Evolutionary conservation across 1,284 basidiomycete species (phyloP), one percentile per base, ranked within the genome.

Genomic region (Moesziomyces parantarcticus): DNA sequence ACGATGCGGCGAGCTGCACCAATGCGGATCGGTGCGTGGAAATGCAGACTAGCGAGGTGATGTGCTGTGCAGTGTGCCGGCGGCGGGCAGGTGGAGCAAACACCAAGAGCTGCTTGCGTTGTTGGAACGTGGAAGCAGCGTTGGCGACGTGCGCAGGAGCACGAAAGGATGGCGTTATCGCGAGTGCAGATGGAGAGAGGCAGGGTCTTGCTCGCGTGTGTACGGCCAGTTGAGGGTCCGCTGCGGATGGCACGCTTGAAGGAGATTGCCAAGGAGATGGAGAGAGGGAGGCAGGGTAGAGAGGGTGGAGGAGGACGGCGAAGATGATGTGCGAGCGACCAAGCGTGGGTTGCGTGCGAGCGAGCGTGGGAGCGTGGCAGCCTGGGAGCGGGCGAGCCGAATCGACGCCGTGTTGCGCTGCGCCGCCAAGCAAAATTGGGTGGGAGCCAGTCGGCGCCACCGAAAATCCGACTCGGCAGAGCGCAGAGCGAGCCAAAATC

Each of bases 161-260:
- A 69, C 66, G 59, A 69, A 47, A 62, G 55, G 50, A 63, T 63
- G 69, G 60, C 59, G 63, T 61, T 62, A 72, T 66, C 42, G 58
- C 53, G 55, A 47, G 58, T 55, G 58, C 49, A 51, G 48, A 21
- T 32, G 46, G 21, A 41, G n/a, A 1, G 21, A 23, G 50, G 50
- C 51, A 51, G 55, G 34, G 46, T 42, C 34, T 22, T 50, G 51
- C 51, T 55, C 29, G 47, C 29, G 44, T 56, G 22, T 36, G 29
- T 32, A 13, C 29, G 48, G 21, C 61, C 53, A 57, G 50, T 53
- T 58, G 57, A 58, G 50, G 57, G 57, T 52, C 49, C 32, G 46
- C 26, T 45, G 42, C 14, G 23, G 29, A 22, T 39, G 32, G 42
- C 11, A 39, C 20, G 32, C n/a, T n/a, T n/a, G n/a, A n/a, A n/a